These are phyloP conservation scores for Apiospora hydei DNA, from an alignment of 2,329 filamentous ascomycete species.

Conservation along the genomic window DNA sequence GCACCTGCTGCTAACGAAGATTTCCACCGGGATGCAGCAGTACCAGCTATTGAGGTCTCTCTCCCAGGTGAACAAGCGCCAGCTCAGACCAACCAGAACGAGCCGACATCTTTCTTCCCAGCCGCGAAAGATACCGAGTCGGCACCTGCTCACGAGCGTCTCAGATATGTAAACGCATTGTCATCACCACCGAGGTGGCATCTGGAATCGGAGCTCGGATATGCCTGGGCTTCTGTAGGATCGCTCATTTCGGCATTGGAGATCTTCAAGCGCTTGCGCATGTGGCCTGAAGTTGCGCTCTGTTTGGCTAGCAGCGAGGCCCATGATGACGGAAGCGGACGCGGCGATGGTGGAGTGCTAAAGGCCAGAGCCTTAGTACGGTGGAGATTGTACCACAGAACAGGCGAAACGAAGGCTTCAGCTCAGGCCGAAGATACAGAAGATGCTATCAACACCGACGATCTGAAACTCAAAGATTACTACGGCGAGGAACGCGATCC, in stretches of 20 bases:
- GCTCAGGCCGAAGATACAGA: constrained; percentile 39
- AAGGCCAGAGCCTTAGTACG: constrained; percentile 81
- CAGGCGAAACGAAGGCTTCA: constrained; percentile 42
- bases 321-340: constrained; percentile 64
- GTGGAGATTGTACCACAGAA: constrained; percentile 78
- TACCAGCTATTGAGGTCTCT: constrained; percentile 56
- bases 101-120: constrained; percentile 82
- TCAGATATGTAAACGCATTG: constrained; percentile 85
- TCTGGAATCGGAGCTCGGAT: constrained; percentile 89
- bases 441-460: constrained; percentile 58
- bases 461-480: constrained; percentile 61
- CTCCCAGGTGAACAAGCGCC: constrained; percentile 41
- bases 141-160: constrained; percentile 76
- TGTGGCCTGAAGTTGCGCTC: constrained; percentile 94
- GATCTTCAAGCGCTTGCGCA: constrained; percentile 90
- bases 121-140: constrained; percentile 77
- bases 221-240: constrained; percentile 89
- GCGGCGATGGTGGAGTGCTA: constrained; percentile 71
- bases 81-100: constrained; percentile 36
- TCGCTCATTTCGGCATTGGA: constrained; percentile 90
- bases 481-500: constrained; percentile 72
- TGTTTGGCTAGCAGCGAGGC: constrained; percentile 74
- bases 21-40: constrained; percentile 38
- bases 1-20: constrained; percentile 34
- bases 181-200: constrained; percentile 90